These are phyloP conservation scores for Scedosporium aurantiacum DNA, from an alignment of 2,329 filamentous ascomycete species.

Conservation along the genomic window DNA sequence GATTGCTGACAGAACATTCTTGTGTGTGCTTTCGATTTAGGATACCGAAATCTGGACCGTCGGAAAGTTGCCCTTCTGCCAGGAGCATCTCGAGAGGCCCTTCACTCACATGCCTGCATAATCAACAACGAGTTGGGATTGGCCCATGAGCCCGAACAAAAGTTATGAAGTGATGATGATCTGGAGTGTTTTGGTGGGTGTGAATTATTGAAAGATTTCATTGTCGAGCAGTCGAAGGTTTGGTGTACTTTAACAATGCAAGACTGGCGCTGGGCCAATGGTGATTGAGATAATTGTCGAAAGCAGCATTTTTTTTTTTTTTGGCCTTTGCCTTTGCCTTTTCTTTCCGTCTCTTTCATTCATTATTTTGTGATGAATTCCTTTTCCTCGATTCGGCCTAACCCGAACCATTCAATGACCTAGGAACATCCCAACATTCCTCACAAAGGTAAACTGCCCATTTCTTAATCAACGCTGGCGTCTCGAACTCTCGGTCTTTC, in stretches of 20 bases:
- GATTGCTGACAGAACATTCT: slow-evolving; percentile 8
- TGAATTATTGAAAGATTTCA: neutral
- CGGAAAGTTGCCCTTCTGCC: slow-evolving; percentile 58
- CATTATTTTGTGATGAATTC: neutral
- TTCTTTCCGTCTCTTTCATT: neutral
- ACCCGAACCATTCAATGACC: too few species aligned
- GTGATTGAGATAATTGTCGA: neutral
- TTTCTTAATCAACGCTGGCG: too few species aligned
- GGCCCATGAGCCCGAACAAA: too few species aligned
- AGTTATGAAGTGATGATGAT: neutral
- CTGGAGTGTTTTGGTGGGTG: neutral
- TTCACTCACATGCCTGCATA: slow-evolving; percentile 55
- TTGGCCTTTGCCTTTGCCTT: neutral
- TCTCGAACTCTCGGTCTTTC: too few species aligned
- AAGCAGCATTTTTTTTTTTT: neutral
- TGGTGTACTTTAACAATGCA: neutral
- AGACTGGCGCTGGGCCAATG: neutral
- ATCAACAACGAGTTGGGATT: slow-evolving; percentile 4
- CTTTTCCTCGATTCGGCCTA: neutral
- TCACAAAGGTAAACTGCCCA: too few species aligned
- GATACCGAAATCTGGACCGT: slow-evolving; percentile 61
- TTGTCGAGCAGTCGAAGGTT: neutral
- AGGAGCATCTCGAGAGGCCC: slow-evolving; percentile 51
- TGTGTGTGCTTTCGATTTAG: too few species aligned
- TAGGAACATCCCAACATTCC: too few species aligned